A percentile compares a stretch with the other conserved stretches of the same genome.
Conservation (phyloP, 2,329 filamentous ascomycete genomes). For the Monosporascus ibericus region DNA sequence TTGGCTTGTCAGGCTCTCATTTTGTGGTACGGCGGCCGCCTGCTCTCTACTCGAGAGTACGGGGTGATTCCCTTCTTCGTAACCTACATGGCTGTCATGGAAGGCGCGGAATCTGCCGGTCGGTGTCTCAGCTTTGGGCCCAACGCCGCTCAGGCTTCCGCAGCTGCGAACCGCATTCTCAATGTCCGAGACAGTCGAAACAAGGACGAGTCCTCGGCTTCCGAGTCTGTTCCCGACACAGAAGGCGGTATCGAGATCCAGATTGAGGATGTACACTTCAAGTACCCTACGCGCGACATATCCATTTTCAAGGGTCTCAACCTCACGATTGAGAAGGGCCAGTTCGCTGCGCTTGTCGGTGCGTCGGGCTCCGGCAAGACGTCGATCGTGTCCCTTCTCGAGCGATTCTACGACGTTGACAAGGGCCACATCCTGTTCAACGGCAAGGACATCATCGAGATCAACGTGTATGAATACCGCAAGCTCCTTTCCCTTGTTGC, state of each 20-base stretch:
- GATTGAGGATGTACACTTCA: slow-evolving; percentile 47
- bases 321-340: slow-evolving; percentile 55
- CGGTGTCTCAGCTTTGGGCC: slow-evolving; percentile 58
- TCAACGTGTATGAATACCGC: slow-evolving; percentile 56
- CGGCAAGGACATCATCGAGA: slow-evolving; percentile 45
- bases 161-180: slow-evolving; percentile 51
- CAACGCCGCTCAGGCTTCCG: slow-evolving; percentile 49
- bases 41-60: slow-evolving; percentile 45
- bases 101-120: slow-evolving; percentile 58
- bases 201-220: slow-evolving; percentile 4
- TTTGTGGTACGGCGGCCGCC: slow-evolving; percentile 57
- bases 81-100: slow-evolving; percentile 57
- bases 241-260: slow-evolving; percentile 46
- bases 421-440: slow-evolving; percentile 59
- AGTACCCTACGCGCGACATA: slow-evolving; percentile 47
- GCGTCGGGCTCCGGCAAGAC: slow-evolving; percentile 65
- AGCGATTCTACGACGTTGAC: slow-evolving; percentile 61
- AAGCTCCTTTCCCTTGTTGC: slow-evolving; percentile 60
- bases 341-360: slow-evolving; percentile 62
- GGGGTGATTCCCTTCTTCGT: slow-evolving; percentile 39
- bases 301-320: slow-evolving; percentile 54
- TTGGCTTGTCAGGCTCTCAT: slow-evolving; percentile 55
- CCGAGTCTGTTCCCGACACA: slow-evolving; percentile 27
- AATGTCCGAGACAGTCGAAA: slow-evolving; percentile 30
- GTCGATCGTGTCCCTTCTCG: slow-evolving; percentile 57